Base-by-base conservation (phyloP, 2,329 filamentous ascomycete species). In the Scedosporium apiospermum region DNA sequence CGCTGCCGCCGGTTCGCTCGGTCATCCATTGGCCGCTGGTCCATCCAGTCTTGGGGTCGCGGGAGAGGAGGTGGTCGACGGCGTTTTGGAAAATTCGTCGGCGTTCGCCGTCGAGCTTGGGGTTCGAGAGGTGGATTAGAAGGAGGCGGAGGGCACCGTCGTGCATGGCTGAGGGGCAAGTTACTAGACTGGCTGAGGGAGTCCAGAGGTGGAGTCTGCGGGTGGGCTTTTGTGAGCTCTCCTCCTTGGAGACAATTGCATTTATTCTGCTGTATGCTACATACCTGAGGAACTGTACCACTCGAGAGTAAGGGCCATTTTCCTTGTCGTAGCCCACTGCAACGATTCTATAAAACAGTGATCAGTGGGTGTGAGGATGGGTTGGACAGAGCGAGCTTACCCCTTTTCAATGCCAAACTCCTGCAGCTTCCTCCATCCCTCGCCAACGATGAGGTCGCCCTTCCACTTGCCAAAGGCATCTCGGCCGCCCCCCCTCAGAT, bases 11-110 rank as follows among this genome's bases (percentile, higher is more conserved):
- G 0, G 80, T 78, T 2, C 88, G 78, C 67, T 90, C 88, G 0
- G 88, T 91, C 88, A 91, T 90, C 88, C 88, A 91, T 70, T 91
- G 88, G 0, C 88, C 88, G 49, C 83, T 88, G 0, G 87, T 91
- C 88, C 88, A 91, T 0, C 83, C 53, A 4, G 9, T 18, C 23
- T n/a, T n/a, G 14, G 61, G 61, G 42, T 62, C 55, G n/a, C 42
- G 38, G 14, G 61, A 62, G 53, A 58, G 53, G 85, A 89, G 73
- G 12, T 80, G 80, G 5, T 73, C 68, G 65, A 80, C 84, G 3
- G 82, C 82, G 49, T 82, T 77, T 44, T 79, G 74, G 58, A 86
- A 78, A 0, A 85, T 79, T 18, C 67, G 66, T 6, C 73, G 73
- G 65, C 76, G 70, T 1, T 69, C 65, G 3, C 65, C 58, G 38